Evolutionary conservation across 306 rosid species (phyloP).

Genomic region (Malus sylvestris): DNA sequence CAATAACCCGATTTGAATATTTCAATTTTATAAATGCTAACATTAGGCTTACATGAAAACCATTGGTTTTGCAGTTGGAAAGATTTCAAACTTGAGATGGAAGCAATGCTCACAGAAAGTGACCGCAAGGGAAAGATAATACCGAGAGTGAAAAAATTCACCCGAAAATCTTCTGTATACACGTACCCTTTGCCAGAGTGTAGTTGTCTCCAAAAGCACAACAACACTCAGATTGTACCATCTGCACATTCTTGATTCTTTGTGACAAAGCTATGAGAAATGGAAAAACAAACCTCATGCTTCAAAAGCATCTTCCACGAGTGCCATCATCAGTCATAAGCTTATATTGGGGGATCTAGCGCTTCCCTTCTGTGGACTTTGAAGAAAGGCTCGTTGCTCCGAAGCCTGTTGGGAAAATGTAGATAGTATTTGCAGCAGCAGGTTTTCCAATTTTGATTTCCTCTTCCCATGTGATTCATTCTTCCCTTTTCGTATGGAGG

Average conservation of each 20-base stretch:
- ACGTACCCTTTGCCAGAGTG: constrained; percentile 91
- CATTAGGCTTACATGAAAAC: neutral
- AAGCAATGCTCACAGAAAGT: constrained; percentile 73
- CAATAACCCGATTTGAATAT: neutral
- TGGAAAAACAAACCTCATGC: constrained; percentile 16
- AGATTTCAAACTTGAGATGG: constrained; percentile 77
- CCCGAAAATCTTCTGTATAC: constrained; percentile 89
- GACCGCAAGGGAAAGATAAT: constrained; percentile 86
- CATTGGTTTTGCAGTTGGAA: constrained; percentile 64
- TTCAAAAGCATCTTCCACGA: constrained; percentile 9
- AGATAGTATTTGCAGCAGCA: neutral
- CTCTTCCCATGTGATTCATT: constrained; percentile 9
- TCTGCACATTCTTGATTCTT: constrained; percentile 19
- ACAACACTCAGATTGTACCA: constrained; percentile 22
- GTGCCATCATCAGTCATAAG: neutral
- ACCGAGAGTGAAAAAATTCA: constrained; percentile 79
- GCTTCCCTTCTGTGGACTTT: constrained; percentile 15
- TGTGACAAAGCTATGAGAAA: constrained; percentile 12
- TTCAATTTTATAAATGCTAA: neutral
- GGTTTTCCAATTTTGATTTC: constrained; percentile 26
- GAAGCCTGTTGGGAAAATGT: constrained; percentile 6
- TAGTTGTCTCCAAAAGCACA: constrained; percentile 67
- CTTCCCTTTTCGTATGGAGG: constrained; percentile 12
- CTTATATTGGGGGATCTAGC: constrained; percentile 14
- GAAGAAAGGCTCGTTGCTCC: constrained; percentile 15